These are phyloP conservation scores for Pythium angustatum DNA, from an alignment of 352 stramenopile species.

Conservation along the genomic window DNA sequence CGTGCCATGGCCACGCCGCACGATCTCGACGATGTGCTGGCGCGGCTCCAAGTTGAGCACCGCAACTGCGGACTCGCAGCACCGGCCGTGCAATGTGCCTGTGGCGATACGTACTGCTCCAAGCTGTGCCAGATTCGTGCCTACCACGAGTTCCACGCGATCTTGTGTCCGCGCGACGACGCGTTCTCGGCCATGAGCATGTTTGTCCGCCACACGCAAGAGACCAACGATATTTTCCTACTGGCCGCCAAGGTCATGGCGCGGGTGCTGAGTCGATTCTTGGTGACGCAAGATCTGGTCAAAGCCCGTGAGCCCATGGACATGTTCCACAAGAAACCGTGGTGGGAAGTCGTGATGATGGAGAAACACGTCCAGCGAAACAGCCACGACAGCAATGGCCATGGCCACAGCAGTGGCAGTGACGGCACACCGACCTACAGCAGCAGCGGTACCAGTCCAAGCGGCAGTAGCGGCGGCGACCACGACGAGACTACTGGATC, in stretches of 20 bases:
- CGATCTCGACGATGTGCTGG: constrained; percentile 45
- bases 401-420: constrained; percentile 2
- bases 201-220: constrained; percentile 67
- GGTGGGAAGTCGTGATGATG: constrained; percentile 85
- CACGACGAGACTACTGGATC: constrained; percentile 2
- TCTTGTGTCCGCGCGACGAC: constrained; percentile 72
- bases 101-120: constrained; percentile 87
- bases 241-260: constrained; percentile 87
- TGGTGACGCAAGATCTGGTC: constrained; percentile 53
- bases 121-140: constrained; percentile 67
- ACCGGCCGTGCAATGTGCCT: constrained; percentile 44
- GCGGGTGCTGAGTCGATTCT: constrained; percentile 56
- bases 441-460: constrained; percentile 31
- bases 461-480: constrained; percentile 24
- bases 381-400: constrained; percentile 20
- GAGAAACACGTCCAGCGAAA: constrained; percentile 52
- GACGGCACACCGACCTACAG: constrained; percentile 10
- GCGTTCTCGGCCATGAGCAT: constrained; percentile 61
- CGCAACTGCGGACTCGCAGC: constrained; percentile 50
- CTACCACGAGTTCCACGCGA: constrained; percentile 71
- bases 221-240: constrained; percentile 93
- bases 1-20: constrained; percentile 28
- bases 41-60: constrained; percentile 44
- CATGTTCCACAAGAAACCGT: constrained; percentile 91
- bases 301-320: constrained; percentile 73